phyloP scores from a whole-genome alignment of 1,284 basidiomycete species.

The Trametes versicolor region DNA sequence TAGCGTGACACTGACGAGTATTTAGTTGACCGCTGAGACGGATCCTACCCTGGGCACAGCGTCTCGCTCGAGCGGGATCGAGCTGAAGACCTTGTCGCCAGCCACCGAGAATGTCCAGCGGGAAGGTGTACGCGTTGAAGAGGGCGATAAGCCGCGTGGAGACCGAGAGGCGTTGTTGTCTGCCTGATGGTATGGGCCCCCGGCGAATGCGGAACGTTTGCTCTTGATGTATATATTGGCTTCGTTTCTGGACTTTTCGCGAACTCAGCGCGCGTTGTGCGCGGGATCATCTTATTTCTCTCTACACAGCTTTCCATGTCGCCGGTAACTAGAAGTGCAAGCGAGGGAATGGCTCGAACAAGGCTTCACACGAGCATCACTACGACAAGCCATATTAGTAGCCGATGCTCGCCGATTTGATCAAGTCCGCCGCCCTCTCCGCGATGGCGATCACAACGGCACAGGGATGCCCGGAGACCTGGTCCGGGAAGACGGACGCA shows the following conservation, averaged over 20 bases:
- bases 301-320: too few relatives aligned
- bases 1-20: too few relatives aligned
- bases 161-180: not conserved
- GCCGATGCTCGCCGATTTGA: conserved; percentile 4
- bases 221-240: too few relatives aligned
- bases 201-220: too few relatives aligned
- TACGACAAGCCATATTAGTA: not conserved
- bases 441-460: conserved; percentile 41
- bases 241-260: too few relatives aligned
- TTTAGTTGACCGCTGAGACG: not conserved
- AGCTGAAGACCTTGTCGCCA: not conserved
- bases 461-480: conserved; percentile 41
- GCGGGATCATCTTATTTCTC: too few relatives aligned
- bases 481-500: conserved; percentile 47
- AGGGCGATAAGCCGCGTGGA: not conserved
- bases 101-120: not conserved
- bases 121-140: not conserved
- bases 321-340: too few relatives aligned
- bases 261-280: too few relatives aligned
- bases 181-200: not conserved
- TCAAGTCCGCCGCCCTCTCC: conserved; percentile 39
- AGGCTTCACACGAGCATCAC: too few relatives aligned
- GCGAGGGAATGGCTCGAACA: too few relatives aligned
- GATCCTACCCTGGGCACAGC: not conserved
- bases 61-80: not conserved